Percentiles rank a stretch among this genome's conserved stretches.
phyloP scores from a whole-genome alignment of 129 eudicot species.

The Lonicera japonica region DNA sequence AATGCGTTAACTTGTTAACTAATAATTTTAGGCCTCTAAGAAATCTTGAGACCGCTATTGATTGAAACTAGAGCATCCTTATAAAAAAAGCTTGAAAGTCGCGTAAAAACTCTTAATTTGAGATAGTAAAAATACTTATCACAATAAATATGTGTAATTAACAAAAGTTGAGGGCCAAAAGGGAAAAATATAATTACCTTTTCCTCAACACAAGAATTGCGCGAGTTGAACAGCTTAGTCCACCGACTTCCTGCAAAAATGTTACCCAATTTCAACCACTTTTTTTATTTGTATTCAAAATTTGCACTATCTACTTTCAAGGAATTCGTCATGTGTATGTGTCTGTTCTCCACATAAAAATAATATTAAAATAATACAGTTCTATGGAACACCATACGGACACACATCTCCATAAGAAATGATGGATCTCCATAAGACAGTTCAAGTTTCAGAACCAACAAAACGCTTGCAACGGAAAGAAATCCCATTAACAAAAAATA shows the following conservation, averaged over 20 bases:
- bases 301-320: slow-evolving; percentile 24
- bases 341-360: not conserved
- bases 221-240: not conserved
- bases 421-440: slow-evolving; percentile 12
- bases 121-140: too few relatives aligned
- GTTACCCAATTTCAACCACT: slow-evolving; percentile 16
- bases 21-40: too few relatives aligned
- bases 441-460: not conserved
- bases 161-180: too few relatives aligned
- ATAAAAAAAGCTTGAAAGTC: too few relatives aligned
- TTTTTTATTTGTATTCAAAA: slow-evolving; percentile 16
- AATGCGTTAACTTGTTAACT: too few relatives aligned
- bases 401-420: slow-evolving; percentile 9
- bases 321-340: slow-evolving; percentile 1
- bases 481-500: too few relatives aligned
- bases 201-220: too few relatives aligned
- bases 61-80: too few relatives aligned
- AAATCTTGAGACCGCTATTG: too few relatives aligned
- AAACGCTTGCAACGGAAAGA: not conserved
- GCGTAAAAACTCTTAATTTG: too few relatives aligned
- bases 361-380: not conserved
- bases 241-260: slow-evolving; percentile 49
- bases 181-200: too few relatives aligned
- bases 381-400: slow-evolving; percentile 24
- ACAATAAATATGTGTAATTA: too few relatives aligned